Evolutionary conservation across 2,329 filamentous ascomycete genomes (phyloP).

Genomic region (Arthrobotrys iridis): DNA sequence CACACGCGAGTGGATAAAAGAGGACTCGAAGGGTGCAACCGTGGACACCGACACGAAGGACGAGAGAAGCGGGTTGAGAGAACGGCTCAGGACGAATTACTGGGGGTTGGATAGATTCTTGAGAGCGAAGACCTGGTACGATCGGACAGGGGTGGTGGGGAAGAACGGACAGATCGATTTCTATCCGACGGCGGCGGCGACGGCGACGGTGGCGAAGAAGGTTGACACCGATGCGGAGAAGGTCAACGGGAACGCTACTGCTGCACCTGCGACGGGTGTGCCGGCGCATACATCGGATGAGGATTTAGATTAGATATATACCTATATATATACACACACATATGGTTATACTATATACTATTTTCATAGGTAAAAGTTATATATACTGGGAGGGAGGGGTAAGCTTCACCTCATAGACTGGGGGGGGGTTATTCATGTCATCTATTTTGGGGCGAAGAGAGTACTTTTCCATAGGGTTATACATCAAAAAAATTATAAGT

Average conservation of each 20-base stretch:
- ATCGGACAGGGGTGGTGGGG: slow-evolving; percentile 78
- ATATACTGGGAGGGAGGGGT: too few species aligned
- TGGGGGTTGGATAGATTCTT: slow-evolving; percentile 91
- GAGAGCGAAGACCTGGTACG: slow-evolving; percentile 83
- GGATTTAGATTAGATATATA: slow-evolving; percentile 57
- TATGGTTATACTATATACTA: background rate
- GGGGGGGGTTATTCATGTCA: too few species aligned
- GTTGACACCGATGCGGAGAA: slow-evolving; percentile 15
- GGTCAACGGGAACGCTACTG: slow-evolving; percentile 20
- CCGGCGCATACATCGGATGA: slow-evolving; percentile 53
- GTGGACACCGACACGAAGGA: slow-evolving; percentile 63
- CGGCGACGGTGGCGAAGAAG: too few species aligned
- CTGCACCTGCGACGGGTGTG: background rate
- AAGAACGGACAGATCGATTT: slow-evolving; percentile 75
- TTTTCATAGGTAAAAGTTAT: background rate
- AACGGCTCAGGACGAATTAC: slow-evolving; percentile 76
- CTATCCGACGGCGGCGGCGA: too few species aligned
- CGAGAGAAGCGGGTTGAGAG: slow-evolving; percentile 71
- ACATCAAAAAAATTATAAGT: too few species aligned
- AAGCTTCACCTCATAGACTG: too few species aligned
- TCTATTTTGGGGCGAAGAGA: too few species aligned
- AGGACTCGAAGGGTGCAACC: slow-evolving; percentile 60
- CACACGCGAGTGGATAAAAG: slow-evolving; percentile 78
- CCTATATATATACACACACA: background rate
- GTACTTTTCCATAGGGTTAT: too few species aligned